Evolutionary conservation across 768 basidiomycete genomes (phyloP), one percentile per base, ranked within the genome.

Genomic region (Lentinula detonsa): DNA sequence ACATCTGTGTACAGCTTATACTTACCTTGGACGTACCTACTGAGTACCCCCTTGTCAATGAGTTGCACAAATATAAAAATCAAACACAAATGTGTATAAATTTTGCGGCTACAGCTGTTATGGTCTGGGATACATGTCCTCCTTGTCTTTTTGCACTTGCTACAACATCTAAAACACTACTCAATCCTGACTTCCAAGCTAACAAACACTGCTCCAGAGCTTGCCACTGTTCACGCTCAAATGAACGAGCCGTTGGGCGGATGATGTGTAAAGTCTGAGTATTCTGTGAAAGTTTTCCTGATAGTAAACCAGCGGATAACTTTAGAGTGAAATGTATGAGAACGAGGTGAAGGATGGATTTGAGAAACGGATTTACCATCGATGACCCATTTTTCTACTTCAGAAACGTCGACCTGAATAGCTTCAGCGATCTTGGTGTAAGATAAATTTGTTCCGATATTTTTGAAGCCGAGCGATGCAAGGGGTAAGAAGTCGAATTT

Each of bases 311-410:
- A 2, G 85, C 82, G 90, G 65, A 95, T 93, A 60, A 88, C 93
- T 93, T 65, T 56, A 56, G 33, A 63, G 45, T 9, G n/a, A 15
- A 52, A 53, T 37, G 60, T 60, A 42, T 48, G 54, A 51, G 34
- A 35, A 35, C 5, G 3, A 46, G 49, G 62, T 15, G 35, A 35
- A 57, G 55, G 49, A 56, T 18, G 7, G 58, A 55, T 39, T n/a
- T 10, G 5, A 5, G 42, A 43, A 43, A 43, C 5, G 59, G 11
- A 64, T 78, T 62, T 68, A 93, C 92, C 87, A 73, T 94, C 91
- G 63, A 95, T 94, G 43, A 86, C 85, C 91, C 91, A 94, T 67
- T 83, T 86, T 71, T 95, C 93, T 33, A 95, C 91, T 62, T 90
- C 78, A 28, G 81, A 75, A 21, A 72, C 62, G 28, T 85, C 80